Conservation (phyloP, 140 eudicot species). For the Oenanthe javanica region DNA sequence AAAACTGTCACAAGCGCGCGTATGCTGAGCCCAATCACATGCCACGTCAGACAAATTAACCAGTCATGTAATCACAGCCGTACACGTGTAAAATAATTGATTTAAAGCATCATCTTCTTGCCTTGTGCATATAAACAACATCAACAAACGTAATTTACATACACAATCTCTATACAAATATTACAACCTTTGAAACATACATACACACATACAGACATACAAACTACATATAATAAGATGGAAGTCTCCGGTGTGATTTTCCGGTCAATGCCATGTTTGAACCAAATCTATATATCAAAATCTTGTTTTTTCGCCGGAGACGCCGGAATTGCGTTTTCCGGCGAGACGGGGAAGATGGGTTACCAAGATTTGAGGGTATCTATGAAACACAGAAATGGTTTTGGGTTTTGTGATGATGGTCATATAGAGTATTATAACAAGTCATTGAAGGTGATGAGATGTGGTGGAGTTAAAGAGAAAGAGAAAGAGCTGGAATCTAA, state of each 20-base stretch:
- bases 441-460: conserved; percentile 1
- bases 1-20: conserved; percentile 35
- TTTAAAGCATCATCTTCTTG: neutral
- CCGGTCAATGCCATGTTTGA: conserved; percentile 20
- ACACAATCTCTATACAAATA: neutral
- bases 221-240: conserved; percentile 15
- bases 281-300: conserved; percentile 4
- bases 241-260: conserved; percentile 35
- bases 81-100: conserved; percentile 20
- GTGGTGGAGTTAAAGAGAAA: conserved; percentile 15
- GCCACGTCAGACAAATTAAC: conserved; percentile 36
- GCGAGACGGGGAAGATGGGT: neutral
- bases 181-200: neutral
- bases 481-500: conserved; percentile 8
- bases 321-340: conserved; percentile 2
- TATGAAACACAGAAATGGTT: conserved; percentile 6
- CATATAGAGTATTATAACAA: conserved; percentile 31
- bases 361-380: neutral
- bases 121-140: conserved; percentile 1
- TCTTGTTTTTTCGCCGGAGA: neutral
- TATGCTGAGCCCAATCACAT: conserved; percentile 23
- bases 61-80: neutral
- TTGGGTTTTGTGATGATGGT: conserved; percentile 37
- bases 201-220: neutral
- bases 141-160: neutral